These are phyloP conservation scores for Botrytis squamosa DNA, from an alignment of 2,329 filamentous ascomycete genomes.

Conservation along the genomic window DNA sequence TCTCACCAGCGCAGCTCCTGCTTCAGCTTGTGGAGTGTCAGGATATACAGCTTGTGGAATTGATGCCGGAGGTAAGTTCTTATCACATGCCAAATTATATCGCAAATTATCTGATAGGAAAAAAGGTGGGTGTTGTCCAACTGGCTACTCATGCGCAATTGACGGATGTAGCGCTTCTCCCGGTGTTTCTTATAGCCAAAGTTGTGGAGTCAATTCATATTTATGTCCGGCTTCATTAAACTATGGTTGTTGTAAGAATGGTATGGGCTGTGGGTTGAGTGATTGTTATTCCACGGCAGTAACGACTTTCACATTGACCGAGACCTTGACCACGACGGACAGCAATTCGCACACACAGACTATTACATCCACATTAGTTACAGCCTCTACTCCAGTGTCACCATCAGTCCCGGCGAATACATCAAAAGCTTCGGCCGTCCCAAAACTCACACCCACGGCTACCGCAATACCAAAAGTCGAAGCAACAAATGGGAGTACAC, in stretches of 20 bases:
- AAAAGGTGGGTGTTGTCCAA: conserved; percentile 41
- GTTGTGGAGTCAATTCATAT: conserved; percentile 48
- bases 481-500: conserved; percentile 40
- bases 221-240: conserved; percentile 51
- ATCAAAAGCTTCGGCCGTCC: conserved; percentile 23
- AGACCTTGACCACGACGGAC: conserved; percentile 48
- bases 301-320: conserved; percentile 46
- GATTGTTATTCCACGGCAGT: conserved; percentile 51
- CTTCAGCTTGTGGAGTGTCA: conserved; percentile 31
- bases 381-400: conserved; percentile 42
- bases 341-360: conserved; percentile 43
- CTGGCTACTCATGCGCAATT: conserved; percentile 48
- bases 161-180: conserved; percentile 47
- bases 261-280: conserved; percentile 49
- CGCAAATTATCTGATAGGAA: conserved; percentile 11
- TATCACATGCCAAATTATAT: conserved; percentile 19
- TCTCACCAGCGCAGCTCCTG: conserved; percentile 32
- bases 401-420: conserved; percentile 25
- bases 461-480: conserved; percentile 30
- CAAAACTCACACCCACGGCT: conserved; percentile 28
- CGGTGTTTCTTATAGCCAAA: conserved; percentile 43
- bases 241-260: conserved; percentile 53
- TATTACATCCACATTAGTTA: conserved; percentile 42
- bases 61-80: conserved; percentile 34
- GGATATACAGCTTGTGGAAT: conserved; percentile 35